Percentiles rank a stretch among this genome's conserved stretches.
Evolutionary conservation across 176 grass and related monocot species (phyloP).

Genomic region (Poa pratensis): DNA sequence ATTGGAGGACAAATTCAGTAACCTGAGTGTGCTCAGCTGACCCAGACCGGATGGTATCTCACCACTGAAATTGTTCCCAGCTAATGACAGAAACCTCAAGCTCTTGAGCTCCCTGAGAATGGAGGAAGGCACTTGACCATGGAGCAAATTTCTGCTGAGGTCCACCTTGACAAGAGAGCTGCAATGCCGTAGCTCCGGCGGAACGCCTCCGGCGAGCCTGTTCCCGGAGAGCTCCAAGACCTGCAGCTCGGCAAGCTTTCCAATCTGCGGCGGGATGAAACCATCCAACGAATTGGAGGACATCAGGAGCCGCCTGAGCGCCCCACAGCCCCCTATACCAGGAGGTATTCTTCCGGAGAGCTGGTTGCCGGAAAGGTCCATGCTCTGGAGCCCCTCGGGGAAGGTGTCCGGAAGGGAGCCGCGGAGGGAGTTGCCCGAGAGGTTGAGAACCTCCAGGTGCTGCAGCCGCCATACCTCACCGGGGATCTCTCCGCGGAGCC

Average conservation of each 20-base stretch:
- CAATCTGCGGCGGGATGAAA: constrained; percentile 66
- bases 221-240: constrained; percentile 78
- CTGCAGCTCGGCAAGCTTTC: constrained; percentile 54
- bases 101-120: constrained; percentile 55
- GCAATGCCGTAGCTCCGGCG: constrained; percentile 62
- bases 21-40: constrained; percentile 52
- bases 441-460: constrained; percentile 67
- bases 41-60: constrained; percentile 56
- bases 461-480: constrained; percentile 57
- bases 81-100: constrained; percentile 66
- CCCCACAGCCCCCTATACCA: constrained; percentile 50
- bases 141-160: constrained; percentile 63
- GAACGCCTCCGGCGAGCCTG: constrained; percentile 63
- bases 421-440: constrained; percentile 65
- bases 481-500: constrained; percentile 63
- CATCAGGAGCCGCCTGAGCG: constrained; percentile 57
- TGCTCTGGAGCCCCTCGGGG: constrained; percentile 53
- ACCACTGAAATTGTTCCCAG: constrained; percentile 71
- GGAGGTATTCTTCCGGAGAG: constrained; percentile 58
- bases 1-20: constrained; percentile 78
- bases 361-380: constrained; percentile 83
- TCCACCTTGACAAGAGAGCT: constrained; percentile 54
- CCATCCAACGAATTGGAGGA: constrained; percentile 68
- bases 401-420: constrained; percentile 65
- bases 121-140: constrained; percentile 50